Conservation (phyloP, 192 early-diverging fungal species). For the Coemansia sp. region DNA sequence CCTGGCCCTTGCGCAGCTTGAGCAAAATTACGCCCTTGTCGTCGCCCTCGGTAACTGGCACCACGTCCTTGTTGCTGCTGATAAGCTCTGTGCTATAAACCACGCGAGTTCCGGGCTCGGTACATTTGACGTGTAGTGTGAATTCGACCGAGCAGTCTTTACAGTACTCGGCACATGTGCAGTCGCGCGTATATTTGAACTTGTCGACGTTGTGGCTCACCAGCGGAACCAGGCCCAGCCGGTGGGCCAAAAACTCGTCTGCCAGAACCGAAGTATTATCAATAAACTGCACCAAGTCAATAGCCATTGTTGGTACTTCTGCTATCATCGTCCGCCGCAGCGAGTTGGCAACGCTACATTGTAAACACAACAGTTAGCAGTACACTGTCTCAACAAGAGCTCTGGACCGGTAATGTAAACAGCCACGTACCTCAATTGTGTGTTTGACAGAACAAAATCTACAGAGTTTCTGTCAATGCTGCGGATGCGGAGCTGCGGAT, state of each 20-base stretch:
- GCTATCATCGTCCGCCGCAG: constrained; percentile 95
- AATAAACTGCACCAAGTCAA: constrained; percentile 95
- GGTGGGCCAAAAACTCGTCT: constrained; percentile 95
- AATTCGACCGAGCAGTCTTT: constrained; percentile 88
- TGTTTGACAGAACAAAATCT: constrained; percentile 82
- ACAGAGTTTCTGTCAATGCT: constrained; percentile 45
- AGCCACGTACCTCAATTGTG: constrained; percentile 56
- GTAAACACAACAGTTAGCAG: background rate
- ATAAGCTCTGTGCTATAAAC: constrained; percentile 85
- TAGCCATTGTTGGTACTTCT: constrained; percentile 97
- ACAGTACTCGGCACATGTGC: constrained; percentile 80
- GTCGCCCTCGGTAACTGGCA: constrained; percentile 66
- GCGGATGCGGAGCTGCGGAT: constrained; percentile 52
- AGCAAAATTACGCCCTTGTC: constrained; percentile 79
- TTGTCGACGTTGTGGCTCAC: constrained; percentile 73
- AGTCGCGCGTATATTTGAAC: constrained; percentile 81
- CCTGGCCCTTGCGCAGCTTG: constrained; percentile 90
- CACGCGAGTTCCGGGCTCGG: constrained; percentile 68
- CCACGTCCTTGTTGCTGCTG: constrained; percentile 68
- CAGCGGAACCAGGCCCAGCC: constrained; percentile 92
- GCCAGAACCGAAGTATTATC: constrained; percentile 89
- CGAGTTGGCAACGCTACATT: constrained; percentile 75
- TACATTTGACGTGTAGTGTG: constrained; percentile 81
- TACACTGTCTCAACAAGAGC: background rate
- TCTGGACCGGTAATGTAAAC: background rate